Evolutionary conservation across 2,329 filamentous ascomycete genomes (phyloP), one percentile per base, ranked within the genome.

Genomic region (Mycosphaerella sp.): DNA sequence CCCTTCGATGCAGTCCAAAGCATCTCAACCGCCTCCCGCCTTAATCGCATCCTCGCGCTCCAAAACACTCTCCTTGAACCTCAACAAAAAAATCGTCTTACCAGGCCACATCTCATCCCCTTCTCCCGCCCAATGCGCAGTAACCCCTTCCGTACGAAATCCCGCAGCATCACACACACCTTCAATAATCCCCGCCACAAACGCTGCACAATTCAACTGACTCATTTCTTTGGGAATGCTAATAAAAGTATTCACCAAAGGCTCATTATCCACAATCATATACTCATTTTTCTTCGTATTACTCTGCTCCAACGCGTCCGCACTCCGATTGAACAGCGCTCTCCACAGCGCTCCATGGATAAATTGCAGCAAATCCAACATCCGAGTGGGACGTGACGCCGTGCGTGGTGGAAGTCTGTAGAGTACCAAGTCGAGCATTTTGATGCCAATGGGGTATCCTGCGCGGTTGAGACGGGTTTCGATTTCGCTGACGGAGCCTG

Each of bases 201-300:
- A 98, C 8, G 93, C 93, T 14, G 92, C 93, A 72, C 92, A 96
- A 72, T 96, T 97, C 67, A 98, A 79, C 80, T 93, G 88, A 73
- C 82, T 90, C 88, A 98, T 95, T 74, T 98, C 93, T 67, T 86
- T 86, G 12, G 93, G 93, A 50, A 97, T 86, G 65, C 84, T 89
- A 68, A 98, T 87, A 74, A 93, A 97, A 59, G 86, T 85, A 73
- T 96, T 97, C 39, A 97, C 92, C 48, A 97, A 79, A 21, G 93
- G 93, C 70, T 97, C 93, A 73, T 98, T 97, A 74, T 98, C 93
- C 65, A 91, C 89, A 65, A 98, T 93, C 92, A 98, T 97, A 78
- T 97, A 98, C 76, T 97, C 92, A 64, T 93, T 89, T 7, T 89
- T 85, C 49, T 90, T 92, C 50, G 85, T 82, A 7, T 87, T 85